Percentiles rank a stretch among this genome's conserved stretches.
phyloP scores from a whole-genome alignment of 1,139 yeast species.

The Pichia sp. region DNA sequence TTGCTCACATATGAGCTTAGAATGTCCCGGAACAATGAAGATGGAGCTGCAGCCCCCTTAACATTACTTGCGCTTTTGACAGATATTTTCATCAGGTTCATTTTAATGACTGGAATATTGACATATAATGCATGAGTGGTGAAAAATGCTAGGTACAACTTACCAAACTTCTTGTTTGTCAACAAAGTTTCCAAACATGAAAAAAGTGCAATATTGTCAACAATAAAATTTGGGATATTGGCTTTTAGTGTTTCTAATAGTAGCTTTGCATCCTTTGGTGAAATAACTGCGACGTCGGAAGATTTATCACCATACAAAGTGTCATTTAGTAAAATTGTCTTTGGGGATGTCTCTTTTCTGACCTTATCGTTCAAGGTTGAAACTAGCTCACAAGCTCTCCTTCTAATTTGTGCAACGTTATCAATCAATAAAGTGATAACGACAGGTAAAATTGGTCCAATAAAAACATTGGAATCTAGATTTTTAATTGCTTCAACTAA shows the following conservation, averaged over 20 bases:
- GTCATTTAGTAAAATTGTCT: slow-evolving; percentile 38
- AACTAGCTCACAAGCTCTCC: slow-evolving; percentile 29
- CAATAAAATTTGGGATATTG: slow-evolving; percentile 36
- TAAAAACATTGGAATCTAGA: slow-evolving; percentile 20
- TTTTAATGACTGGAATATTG: slow-evolving; percentile 43
- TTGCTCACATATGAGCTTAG: slow-evolving; percentile 38
- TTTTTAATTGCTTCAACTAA: slow-evolving; percentile 37
- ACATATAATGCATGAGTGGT: slow-evolving; percentile 45
- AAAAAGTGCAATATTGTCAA: slow-evolving; percentile 44
- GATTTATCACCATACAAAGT: slow-evolving; percentile 44
- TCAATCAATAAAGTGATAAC: slow-evolving; percentile 39
- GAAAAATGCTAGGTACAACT: slow-evolving; percentile 43
- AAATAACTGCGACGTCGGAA: slow-evolving; percentile 45
- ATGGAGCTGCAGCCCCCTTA: slow-evolving; percentile 36
- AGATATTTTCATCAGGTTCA: slow-evolving; percentile 37
- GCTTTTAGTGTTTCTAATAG: slow-evolving; percentile 45
- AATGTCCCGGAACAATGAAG: slow-evolving; percentile 38
- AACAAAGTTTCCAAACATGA: slow-evolving; percentile 30
- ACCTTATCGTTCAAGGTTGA: slow-evolving; percentile 33
- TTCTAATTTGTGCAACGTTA: slow-evolving; percentile 38
- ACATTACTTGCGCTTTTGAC: slow-evolving; percentile 31
- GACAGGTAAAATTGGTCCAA: slow-evolving; percentile 43
- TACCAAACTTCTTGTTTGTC: slow-evolving; percentile 40
- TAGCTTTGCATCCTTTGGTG: slow-evolving; percentile 58
- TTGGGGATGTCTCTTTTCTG: slow-evolving; percentile 29